Conservation (phyloP, 768 basidiomycete species). For the Galerina marginata region DNA sequence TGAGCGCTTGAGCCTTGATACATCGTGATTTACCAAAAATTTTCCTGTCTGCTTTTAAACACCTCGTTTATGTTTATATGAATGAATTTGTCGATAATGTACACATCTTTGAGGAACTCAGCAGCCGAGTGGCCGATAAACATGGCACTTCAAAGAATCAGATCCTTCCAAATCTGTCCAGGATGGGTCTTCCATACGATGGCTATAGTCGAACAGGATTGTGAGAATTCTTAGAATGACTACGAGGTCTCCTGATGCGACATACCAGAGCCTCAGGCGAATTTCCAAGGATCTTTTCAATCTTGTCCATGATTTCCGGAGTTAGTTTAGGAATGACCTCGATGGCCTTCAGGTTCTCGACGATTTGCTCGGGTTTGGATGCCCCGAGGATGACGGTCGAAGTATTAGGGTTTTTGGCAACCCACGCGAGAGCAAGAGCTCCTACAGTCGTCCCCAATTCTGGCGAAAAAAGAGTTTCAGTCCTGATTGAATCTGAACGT, state of each 20-base stretch:
- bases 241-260: neutral
- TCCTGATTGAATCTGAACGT: neutral
- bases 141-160: neutral
- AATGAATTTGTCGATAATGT: no score
- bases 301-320: slow-evolving; percentile 64
- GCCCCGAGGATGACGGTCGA: slow-evolving; percentile 75
- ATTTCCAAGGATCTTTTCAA: slow-evolving; percentile 71
- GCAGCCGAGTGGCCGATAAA: no score
- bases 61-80: no score
- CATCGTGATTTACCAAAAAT: no score
- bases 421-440: slow-evolving; percentile 82
- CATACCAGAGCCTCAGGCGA: slow-evolving; percentile 47
- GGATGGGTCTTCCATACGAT: slow-evolving; percentile 9
- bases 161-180: slow-evolving; percentile 14
- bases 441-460: slow-evolving; percentile 52
- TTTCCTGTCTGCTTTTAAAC: no score
- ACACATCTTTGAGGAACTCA: no score
- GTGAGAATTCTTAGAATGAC: neutral
- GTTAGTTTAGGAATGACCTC: slow-evolving; percentile 78
- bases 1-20: no score
- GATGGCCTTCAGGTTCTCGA: slow-evolving; percentile 74
- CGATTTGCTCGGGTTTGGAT: slow-evolving; percentile 63
- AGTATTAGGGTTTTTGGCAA: slow-evolving; percentile 70
- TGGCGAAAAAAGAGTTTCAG: slow-evolving; percentile 11
- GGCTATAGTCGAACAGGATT: neutral